These are phyloP conservation scores for Sphaerostilbella broomeana DNA, from an alignment of 2,329 filamentous ascomycete species.

Conservation along the genomic window DNA sequence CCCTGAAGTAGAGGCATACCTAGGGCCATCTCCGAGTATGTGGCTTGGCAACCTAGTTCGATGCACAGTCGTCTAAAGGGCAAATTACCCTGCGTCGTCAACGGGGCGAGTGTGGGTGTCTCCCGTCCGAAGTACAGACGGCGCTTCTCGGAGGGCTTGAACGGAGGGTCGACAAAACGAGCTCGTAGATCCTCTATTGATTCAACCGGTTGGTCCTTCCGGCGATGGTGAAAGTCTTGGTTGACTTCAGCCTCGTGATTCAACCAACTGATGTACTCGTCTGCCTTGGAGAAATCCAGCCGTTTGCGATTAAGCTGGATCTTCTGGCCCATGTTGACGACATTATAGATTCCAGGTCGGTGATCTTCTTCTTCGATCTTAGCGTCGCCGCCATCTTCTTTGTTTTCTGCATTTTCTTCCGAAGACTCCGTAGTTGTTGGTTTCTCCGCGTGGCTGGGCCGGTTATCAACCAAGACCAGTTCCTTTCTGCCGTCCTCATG, in stretches of 20 bases:
- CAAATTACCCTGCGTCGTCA: constrained; percentile 94
- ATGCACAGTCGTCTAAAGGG: constrained; percentile 89
- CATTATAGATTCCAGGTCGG: constrained; percentile 66
- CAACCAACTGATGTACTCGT: constrained; percentile 72
- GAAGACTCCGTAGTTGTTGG: background rate
- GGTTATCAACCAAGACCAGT: constrained; percentile 57
- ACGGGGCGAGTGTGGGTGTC: constrained; percentile 85
- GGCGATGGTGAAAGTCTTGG: constrained; percentile 35
- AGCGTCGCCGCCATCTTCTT: constrained; percentile 25
- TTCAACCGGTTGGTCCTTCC: constrained; percentile 36
- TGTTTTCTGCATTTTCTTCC: constrained; percentile 3
- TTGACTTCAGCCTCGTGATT: constrained; percentile 50
- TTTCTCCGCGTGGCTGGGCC: constrained; percentile 13
- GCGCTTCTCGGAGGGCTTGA: constrained; percentile 88
- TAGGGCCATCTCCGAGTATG: constrained; percentile 98
- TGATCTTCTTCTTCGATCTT: constrained; percentile 37
- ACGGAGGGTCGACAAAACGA: constrained; percentile 75
- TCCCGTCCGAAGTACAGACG: constrained; percentile 89
- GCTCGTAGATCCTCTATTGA: constrained; percentile 67
- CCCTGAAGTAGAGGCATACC: constrained; percentile 84
- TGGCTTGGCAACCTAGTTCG: constrained; percentile 82
- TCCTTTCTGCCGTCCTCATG: constrained; percentile 77
- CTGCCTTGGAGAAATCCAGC: constrained; percentile 63
- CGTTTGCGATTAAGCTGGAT: constrained; percentile 68
- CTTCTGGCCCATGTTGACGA: constrained; percentile 63